Evolutionary conservation across 1,139 yeast species (phyloP), one percentile per base, ranked within the genome.

Genomic region (Sugiyamaella grinbergsii): DNA sequence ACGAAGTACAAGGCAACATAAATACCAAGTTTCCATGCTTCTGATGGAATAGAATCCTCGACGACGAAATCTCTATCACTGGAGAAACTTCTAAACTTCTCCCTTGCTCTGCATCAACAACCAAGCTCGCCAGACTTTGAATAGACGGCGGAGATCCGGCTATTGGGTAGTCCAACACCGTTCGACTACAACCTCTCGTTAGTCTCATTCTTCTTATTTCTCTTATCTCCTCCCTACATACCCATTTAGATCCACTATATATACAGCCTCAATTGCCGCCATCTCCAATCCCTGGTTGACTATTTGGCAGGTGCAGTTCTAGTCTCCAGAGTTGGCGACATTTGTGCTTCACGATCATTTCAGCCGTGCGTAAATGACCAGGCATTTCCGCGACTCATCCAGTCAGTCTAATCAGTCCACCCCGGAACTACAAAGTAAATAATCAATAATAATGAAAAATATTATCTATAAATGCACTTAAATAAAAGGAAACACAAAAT

Each of bases 191-290:
- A 11, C 33, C 6, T 24, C 3, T 15, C 15, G 42, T 16, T 22
- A 39, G n/a, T n/a, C n/a, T n/a, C n/a, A n/a, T n/a, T n/a, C 22
- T 19, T 8, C 8, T 8, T 23, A 8, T 23, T 11, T 11, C 34
- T 16, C 24, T 34, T 11, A 8, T 8, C 20, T 7, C 20, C 19
- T 8, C 20, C 3, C 20, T 15, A 64, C 74, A 45, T 62, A 73
- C 71, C 77, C 78, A 52, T 76, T 74, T 40, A 73, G 72, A 64
- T 84, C 89, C 3, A 85, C 70, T 23, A 85, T 79, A 63, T 82
- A 85, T 19, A 85, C 71, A 7, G 88, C 88, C 58, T 83, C 86
- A 40, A 77, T 69, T 39, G 74, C 61, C 28, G 75, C 72, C 78
- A 74, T 73, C 47, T 11, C 34, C 10, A n/a, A 3, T 22, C n/a